Evolutionary conservation across 176 grass and related monocot genomes (phyloP), one percentile per base, ranked within the genome.

Genomic region (Neostapfia colusana): DNA sequence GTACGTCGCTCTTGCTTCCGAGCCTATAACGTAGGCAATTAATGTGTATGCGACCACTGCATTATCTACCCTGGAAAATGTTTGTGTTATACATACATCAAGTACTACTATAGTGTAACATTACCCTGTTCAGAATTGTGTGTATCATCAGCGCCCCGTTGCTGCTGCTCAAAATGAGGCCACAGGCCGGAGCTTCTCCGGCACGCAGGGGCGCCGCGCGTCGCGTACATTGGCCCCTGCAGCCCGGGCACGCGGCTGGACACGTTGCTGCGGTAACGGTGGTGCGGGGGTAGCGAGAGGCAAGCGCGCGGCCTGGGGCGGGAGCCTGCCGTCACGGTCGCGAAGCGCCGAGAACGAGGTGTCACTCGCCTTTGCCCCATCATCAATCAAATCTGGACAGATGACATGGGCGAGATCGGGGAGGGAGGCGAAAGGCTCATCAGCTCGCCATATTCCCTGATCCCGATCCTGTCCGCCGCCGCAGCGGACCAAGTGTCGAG

Each of bases 251-350:
- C 42, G 74, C 58, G 27, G 42, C 28, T 37, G 43, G 31, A 48
- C 75, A 77, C 61, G 72, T 76, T 57, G 50, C 50, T 48, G 27
- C 27, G 46, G 40, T 17, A 54, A 53, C 26, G 31, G 74, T 6
- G 27, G 37, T 0, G 61, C 35, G 3, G 0, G 0, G 70, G 17
- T 8, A 35, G 20, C 58, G 58, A 73, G 43, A 36, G 27, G 41
- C 40, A 14, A 27, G 27, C 54, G 46, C 69, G 59, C 35, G 24
- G 46, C 44, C 17, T n/a, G 23, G 1, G 42, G 38, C 17, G 77
- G 31, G 75, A 45, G 72, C 39, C 5, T 27, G 23, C 54, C 53
- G 17, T 6, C 67, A 15, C 13, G 3, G 4, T 26, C 12, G 13
- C 26, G 12, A 14, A 4, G 25, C 12, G 26, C 5, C 59, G 58